phyloP scores from a whole-genome alignment of 2,329 filamentous ascomycete genomes.

The Exophiala sideris region DNA sequence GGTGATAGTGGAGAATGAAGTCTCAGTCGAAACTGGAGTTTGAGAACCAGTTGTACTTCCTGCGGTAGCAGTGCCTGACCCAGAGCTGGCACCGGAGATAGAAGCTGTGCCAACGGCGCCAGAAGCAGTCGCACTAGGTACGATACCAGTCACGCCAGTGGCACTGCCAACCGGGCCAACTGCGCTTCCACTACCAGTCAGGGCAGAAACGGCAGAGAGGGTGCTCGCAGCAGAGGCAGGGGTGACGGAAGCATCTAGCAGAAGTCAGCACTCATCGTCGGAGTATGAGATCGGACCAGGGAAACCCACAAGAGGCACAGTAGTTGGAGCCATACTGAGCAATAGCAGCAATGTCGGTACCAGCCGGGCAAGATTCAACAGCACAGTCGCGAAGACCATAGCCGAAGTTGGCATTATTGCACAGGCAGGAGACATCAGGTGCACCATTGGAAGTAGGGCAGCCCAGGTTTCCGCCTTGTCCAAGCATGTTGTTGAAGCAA shows the following conservation, averaged over 20 bases:
- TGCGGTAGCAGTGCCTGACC: constrained; percentile 14
- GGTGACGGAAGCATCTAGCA: constrained; percentile 8
- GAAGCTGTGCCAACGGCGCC: background rate
- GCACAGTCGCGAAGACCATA: constrained; percentile 49
- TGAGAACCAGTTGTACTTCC: constrained; percentile 15
- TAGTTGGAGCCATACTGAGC: constrained; percentile 34
- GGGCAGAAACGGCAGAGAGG: constrained; percentile 15
- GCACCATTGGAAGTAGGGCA: constrained; percentile 31
- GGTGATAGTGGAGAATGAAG: constrained; percentile 23
- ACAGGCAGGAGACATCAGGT: constrained; percentile 39
- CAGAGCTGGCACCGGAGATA: constrained; percentile 1
- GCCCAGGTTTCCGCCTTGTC: constrained; percentile 38
- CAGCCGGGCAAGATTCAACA: constrained; percentile 39
- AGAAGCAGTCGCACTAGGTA: background rate
- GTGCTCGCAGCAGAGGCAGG: constrained; percentile 14
- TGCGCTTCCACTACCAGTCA: constrained; percentile 19
- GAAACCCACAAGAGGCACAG: constrained; percentile 33
- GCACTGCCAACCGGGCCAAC: constrained; percentile 13
- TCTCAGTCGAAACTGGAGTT: constrained; percentile 23
- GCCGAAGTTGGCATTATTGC: constrained; percentile 40
- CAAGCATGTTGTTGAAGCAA: constrained; percentile 46
- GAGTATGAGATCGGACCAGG: background rate
- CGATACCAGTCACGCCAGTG: constrained; percentile 1
- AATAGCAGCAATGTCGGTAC: constrained; percentile 35
- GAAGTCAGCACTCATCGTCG: background rate